A percentile compares a stretch with the other conserved stretches of the same genome.
These are phyloP conservation scores for Lentinula edodes DNA, from an alignment of 768 basidiomycete genomes.

Conservation along the genomic window DNA sequence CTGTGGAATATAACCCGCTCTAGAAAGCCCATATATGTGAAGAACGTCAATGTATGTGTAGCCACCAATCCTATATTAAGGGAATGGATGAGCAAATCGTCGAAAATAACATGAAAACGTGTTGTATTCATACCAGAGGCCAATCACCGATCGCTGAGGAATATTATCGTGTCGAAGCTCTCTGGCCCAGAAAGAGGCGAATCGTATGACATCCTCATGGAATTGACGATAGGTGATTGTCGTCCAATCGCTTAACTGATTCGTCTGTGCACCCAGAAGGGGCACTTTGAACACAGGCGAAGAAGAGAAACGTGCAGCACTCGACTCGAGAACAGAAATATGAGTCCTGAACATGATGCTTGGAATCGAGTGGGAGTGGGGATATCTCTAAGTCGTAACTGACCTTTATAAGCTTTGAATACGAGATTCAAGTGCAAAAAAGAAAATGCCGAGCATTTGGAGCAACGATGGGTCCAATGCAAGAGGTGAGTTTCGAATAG, in stretches of 20 bases:
- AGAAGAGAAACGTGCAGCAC: constrained; percentile 37
- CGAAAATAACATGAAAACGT: background rate
- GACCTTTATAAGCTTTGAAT: constrained; percentile 8
- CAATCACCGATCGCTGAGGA: constrained; percentile 46
- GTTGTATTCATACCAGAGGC: constrained; percentile 46
- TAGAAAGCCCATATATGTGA: constrained; percentile 56
- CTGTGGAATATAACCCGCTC: constrained; percentile 66
- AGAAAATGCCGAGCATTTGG: constrained; percentile 3
- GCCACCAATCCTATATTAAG: constrained; percentile 48
- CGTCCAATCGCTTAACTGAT: constrained; percentile 35
- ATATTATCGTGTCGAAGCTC: constrained; percentile 36
- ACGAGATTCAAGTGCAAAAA: background rate
- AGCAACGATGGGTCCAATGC: background rate
- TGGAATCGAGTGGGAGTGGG: constrained; percentile 6
- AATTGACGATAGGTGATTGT: constrained; percentile 48
- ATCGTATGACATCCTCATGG: constrained; percentile 46
- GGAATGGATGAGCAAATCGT: constrained; percentile 11
- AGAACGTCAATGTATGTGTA: constrained; percentile 57
- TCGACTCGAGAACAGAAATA: constrained; percentile 47
- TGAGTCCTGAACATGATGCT: constrained; percentile 35
- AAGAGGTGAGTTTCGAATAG: constrained; percentile 2
- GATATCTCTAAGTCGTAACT: background rate
- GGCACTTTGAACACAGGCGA: constrained; percentile 50
- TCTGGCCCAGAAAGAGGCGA: constrained; percentile 51
- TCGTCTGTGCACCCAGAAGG: constrained; percentile 26